Evolutionary conservation across 768 basidiomycete species (phyloP), one percentile per base, ranked within the genome.

Genomic region (Gyrodon lividus): DNA sequence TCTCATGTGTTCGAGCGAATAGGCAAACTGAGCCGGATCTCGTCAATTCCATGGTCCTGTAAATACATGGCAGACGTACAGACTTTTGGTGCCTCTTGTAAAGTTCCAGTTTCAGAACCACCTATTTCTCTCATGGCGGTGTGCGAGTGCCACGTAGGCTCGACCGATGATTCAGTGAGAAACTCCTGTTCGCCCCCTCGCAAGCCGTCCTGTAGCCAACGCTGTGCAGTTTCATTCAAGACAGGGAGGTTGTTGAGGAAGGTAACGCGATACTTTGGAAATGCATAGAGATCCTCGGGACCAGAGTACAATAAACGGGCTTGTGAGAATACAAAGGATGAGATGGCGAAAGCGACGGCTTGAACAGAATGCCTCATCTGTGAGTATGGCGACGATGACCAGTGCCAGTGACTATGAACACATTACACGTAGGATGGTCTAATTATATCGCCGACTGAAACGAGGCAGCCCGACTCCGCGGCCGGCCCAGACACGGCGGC

Each of bases 221-320:
- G 76, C 55, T 85, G 72, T 4, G 87, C 91, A 2, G 88, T 89
- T 43, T 86, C 74, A 59, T 86, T 84, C 22, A 77, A 68, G 56
- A 93, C 71, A 23, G 91, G 90, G n/a, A 84, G 79, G 51, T 79
- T 79, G 64, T 89, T 88, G 63, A 93, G 80, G 69, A 89, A 93
- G 35, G 83, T 72, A 54, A 93, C 84, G 37, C 81, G 78, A 65
- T 82, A 87, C 66, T 93, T 93, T 57, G 91, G 92, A 64, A 86
- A 91, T 0, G 91, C 85, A 67, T 83, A 80, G 14, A 83, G 74
- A 60, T 93, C 91, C 60, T 92, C 87, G 24, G 91, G 89, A 41
- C 90, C 76, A 8, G 86, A 82, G 63, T 89, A 84, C 24, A 84
- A 66, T n/a, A 82, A 57, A 0, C 63, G 68, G 0, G 71, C 74